These are phyloP conservation scores for Penicilliopsis zonata DNA, from an alignment of 495 filamentous ascomycete genomes.

Conservation along the genomic window DNA sequence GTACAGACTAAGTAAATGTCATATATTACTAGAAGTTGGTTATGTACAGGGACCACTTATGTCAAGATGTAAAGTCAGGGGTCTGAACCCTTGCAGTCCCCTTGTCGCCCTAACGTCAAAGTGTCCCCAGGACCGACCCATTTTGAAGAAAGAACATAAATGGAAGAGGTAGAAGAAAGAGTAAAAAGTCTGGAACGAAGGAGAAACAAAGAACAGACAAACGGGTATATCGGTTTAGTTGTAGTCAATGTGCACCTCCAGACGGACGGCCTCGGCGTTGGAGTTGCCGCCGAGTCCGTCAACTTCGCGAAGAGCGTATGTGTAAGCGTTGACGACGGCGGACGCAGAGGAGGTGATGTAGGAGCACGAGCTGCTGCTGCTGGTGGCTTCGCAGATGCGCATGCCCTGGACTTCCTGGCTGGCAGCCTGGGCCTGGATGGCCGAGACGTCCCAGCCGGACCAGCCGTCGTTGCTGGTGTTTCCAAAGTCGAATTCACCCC, in stretches of 20 bases:
- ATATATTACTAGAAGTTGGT: too few relatives aligned
- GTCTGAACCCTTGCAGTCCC: too few relatives aligned
- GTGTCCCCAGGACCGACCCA: too few relatives aligned
- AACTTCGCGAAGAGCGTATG: slow-evolving; percentile 11
- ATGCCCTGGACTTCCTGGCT: slow-evolving; percentile 25
- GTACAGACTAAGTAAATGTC: too few relatives aligned
- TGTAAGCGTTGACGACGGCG: slow-evolving; percentile 26
- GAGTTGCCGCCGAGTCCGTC: slow-evolving; percentile 15
- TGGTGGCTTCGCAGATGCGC: slow-evolving; percentile 23
- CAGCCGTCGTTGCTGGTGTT: slow-evolving; percentile 18
- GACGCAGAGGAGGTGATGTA: slow-evolving; percentile 14
- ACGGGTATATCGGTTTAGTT: too few relatives aligned
- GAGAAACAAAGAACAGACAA: too few relatives aligned
- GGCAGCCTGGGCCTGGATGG: slow-evolving; percentile 30
- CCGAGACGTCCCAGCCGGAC: slow-evolving; percentile 43
- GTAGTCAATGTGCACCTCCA: slow-evolving; percentile 24
- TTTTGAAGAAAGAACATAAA: too few relatives aligned
- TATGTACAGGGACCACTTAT: too few relatives aligned
- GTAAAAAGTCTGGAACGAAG: too few relatives aligned
- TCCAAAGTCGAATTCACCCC: slow-evolving; percentile 33
- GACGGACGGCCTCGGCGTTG: slow-evolving; percentile 16
- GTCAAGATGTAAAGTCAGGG: too few relatives aligned
- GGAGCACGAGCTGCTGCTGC: slow-evolving; percentile 22
- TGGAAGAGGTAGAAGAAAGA: too few relatives aligned
- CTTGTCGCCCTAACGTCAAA: too few relatives aligned